Conservation (phyloP, 345 rosid genomes). For the Syzygium oleosum region DNA sequence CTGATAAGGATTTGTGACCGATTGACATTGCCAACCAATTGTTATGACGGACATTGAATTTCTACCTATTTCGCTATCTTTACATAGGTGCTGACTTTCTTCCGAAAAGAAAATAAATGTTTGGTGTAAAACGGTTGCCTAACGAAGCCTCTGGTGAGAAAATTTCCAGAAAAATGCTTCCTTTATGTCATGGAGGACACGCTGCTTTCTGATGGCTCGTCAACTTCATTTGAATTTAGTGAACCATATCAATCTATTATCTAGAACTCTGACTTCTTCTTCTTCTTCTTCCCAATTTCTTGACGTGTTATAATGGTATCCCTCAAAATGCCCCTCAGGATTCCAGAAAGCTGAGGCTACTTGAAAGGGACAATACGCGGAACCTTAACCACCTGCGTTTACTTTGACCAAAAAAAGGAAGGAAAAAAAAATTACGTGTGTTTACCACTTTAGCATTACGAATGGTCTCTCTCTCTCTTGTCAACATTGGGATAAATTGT, state of each 20-base stretch:
- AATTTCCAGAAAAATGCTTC: background rate
- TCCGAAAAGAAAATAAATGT: background rate
- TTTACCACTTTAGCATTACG: background rate
- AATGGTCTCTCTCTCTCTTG: background rate
- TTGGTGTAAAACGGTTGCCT: background rate
- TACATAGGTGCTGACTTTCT: background rate
- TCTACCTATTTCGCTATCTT: background rate
- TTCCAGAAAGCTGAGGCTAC: background rate
- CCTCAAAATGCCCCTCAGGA: background rate
- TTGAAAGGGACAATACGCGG: background rate
- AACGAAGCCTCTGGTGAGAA: background rate
- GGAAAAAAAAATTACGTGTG: background rate
- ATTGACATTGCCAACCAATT: background rate
- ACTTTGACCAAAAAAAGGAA: too few relatives aligned
- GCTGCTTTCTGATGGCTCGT: background rate
- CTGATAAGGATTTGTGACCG: background rate
- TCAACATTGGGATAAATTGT: too few relatives aligned
- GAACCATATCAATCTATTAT: background rate
- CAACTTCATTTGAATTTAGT: background rate
- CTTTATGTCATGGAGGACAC: background rate
- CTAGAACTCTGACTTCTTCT: background rate
- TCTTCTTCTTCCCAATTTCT: background rate
- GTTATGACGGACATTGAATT: background rate
- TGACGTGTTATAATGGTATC: background rate
- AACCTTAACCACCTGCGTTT: background rate